Conservation (phyloP, 108 stramenopile genomes). For the Discostella stelligeroides region DNA sequence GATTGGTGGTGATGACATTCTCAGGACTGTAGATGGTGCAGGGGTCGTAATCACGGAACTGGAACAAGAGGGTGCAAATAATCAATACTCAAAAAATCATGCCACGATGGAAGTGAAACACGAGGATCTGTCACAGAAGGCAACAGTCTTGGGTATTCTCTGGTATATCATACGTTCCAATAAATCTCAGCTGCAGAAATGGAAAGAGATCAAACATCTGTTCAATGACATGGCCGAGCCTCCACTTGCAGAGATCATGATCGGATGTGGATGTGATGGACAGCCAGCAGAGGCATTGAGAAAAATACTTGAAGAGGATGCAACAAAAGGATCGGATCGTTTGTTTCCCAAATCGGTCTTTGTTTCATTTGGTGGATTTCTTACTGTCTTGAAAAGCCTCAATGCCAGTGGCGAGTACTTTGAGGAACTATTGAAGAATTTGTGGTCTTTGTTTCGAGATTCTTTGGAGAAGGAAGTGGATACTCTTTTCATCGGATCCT, state of each 20-base stretch:
- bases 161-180: too few species aligned
- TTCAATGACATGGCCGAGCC: neutral
- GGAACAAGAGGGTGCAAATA: too few species aligned
- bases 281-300: neutral
- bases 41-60: too few species aligned
- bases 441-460: constrained; percentile 1
- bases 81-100: too few species aligned
- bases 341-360: neutral
- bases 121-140: too few species aligned
- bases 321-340: neutral
- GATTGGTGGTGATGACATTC: too few species aligned
- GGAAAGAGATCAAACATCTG: neutral
- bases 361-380: constrained; percentile 10
- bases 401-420: constrained; percentile 9
- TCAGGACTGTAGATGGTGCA: too few species aligned
- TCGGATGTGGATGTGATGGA: too few species aligned
- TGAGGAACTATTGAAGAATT: constrained; percentile 3
- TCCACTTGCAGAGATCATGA: too few species aligned
- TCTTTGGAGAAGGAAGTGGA: constrained; percentile 15
- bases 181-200: neutral
- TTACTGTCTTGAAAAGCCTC: neutral
- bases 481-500: constrained; percentile 6
- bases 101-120: too few species aligned
- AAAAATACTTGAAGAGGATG: constrained; percentile 1
- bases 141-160: too few species aligned